Percentiles rank a stretch among this genome's conserved stretches.
These are phyloP conservation scores for Cupressus sempervirens DNA, from an alignment of 75 land plant genomes.

Conservation along the genomic window DNA sequence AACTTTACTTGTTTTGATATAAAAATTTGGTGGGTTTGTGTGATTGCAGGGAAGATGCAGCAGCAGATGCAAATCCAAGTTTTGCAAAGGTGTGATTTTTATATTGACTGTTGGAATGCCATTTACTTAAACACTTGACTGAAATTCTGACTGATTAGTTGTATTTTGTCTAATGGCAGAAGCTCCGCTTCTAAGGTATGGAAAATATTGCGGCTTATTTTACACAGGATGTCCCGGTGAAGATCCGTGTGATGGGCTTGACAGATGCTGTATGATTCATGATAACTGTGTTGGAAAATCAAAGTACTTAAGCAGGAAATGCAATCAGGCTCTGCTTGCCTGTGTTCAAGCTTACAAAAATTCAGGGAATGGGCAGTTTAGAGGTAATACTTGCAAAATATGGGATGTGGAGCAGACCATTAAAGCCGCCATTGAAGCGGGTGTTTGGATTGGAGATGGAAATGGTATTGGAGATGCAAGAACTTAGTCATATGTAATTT, in stretches of 20 bases:
- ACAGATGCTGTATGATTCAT: too few relatives aligned
- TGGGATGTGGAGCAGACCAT: background rate
- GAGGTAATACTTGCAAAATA: background rate
- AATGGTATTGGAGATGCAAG: background rate
- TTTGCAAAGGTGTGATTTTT: background rate
- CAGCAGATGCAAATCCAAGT: background rate
- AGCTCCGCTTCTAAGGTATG: background rate
- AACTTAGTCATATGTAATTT: too few relatives aligned
- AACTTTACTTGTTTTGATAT: too few relatives aligned
- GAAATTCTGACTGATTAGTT: background rate
- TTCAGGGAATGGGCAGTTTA: background rate
- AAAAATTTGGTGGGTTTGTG: too few relatives aligned
- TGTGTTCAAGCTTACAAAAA: background rate
- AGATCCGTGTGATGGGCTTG: too few relatives aligned
- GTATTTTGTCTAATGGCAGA: background rate
- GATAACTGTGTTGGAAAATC: too few relatives aligned
- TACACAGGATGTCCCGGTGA: too few relatives aligned
- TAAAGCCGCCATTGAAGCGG: background rate
- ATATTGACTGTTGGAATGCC: background rate
- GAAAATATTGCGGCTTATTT: too few relatives aligned
- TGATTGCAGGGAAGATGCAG: background rate
- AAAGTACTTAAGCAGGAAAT: too few relatives aligned
- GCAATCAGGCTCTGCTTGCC: too few relatives aligned
- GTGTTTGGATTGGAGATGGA: background rate
- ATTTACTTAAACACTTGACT: too few relatives aligned